phyloP scores from a whole-genome alignment of 371 early-diverging fungal genomes.

The Circinella umbellata region DNA sequence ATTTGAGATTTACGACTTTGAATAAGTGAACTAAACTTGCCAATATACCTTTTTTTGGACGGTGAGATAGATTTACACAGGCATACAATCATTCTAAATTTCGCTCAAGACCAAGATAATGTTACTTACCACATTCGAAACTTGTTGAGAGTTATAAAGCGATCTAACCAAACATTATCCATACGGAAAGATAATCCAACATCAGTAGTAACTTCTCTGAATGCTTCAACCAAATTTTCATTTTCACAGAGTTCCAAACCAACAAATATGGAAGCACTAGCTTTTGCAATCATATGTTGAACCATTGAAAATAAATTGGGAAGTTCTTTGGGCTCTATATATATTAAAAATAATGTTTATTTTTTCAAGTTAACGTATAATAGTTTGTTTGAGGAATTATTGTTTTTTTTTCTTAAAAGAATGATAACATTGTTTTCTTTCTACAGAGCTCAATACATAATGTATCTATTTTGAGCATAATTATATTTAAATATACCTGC shows the following conservation, averaged over 20 bases:
- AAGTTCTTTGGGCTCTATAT: constrained; percentile 1
- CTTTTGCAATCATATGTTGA: constrained; percentile 19
- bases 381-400: too few relatives aligned
- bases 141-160: background rate
- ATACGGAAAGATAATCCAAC: constrained; percentile 13
- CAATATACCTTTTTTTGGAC: constrained; percentile 10
- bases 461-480: too few relatives aligned
- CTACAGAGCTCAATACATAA: too few relatives aligned
- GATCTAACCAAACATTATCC: constrained; percentile 13
- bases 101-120: background rate
- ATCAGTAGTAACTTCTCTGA: constrained; percentile 24
- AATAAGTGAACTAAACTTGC: constrained; percentile 11
- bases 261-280: constrained; percentile 24
- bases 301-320: background rate
- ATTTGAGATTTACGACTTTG: constrained; percentile 15
- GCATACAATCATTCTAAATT: too few relatives aligned
- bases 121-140: constrained; percentile 17
- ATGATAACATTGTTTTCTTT: too few relatives aligned
- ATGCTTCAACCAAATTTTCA: constrained; percentile 13
- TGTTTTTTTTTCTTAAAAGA: too few relatives aligned
- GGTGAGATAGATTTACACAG: too few relatives aligned
- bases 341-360: background rate
- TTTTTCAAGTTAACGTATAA: too few relatives aligned
- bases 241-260: constrained; percentile 19
- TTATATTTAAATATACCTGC: background rate